Evolutionary conservation across 106 monocot species (phyloP).

Genomic region (Dendrobium nobile): DNA sequence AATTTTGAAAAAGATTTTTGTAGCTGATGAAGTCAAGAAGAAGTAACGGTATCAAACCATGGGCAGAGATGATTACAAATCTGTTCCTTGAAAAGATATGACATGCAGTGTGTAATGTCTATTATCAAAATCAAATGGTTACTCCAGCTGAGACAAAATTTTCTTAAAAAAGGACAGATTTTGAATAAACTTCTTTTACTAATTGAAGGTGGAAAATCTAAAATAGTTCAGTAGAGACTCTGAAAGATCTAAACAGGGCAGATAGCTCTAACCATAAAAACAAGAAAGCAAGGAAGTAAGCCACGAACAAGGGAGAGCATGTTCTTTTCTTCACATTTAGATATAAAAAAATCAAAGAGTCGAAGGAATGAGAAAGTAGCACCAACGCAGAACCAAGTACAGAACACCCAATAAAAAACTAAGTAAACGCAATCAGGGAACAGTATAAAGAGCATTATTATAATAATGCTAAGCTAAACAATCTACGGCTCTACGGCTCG

Average conservation of each 20-base stretch:
- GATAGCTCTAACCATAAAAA: background rate
- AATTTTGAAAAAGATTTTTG: background rate
- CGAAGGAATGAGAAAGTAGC: background rate
- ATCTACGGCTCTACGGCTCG: background rate
- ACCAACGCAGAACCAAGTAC: background rate
- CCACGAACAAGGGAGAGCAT: background rate
- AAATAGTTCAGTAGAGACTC: background rate
- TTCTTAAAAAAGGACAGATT: background rate
- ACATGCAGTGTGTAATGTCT: background rate
- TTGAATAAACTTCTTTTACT: background rate
- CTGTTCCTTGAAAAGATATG: background rate
- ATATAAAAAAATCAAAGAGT: background rate
- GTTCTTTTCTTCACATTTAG: background rate
- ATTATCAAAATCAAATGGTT: background rate
- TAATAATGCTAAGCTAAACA: conserved; percentile 6
- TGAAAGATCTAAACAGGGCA: background rate
- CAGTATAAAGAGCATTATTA: conserved; percentile 6
- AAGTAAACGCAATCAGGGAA: conserved; percentile 4
- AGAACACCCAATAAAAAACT: background rate
- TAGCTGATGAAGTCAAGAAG: background rate
- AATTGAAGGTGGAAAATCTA: background rate
- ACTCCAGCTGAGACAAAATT: background rate
- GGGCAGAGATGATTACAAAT: background rate
- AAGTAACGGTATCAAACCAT: background rate
- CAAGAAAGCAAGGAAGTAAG: background rate